phyloP scores from a whole-genome alignment of 1,284 basidiomycete genomes.

The Rhizoctonia solani region DNA sequence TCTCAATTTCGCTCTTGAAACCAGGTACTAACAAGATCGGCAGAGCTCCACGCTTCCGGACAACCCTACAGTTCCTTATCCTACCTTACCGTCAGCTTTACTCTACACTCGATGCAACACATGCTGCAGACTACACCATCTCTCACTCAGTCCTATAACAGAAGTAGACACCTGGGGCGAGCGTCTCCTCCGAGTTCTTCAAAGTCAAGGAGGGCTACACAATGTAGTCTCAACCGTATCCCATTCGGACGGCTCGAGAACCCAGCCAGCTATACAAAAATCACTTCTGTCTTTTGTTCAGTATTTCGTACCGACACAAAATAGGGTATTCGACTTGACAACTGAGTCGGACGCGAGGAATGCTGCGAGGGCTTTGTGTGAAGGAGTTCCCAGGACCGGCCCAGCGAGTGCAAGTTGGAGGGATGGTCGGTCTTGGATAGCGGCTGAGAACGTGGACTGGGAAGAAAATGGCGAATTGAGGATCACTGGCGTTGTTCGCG shows the following conservation, averaged over 20 bases:
- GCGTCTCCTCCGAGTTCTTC: constrained; percentile 83
- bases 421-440: constrained; percentile 77
- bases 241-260: constrained; percentile 48
- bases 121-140: constrained; percentile 92
- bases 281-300: constrained; percentile 90
- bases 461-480: constrained; percentile 58
- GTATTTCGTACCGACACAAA: constrained; percentile 91
- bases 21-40: background rate
- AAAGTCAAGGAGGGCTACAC: constrained; percentile 73
- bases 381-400: constrained; percentile 55
- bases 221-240: constrained; percentile 63
- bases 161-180: constrained; percentile 91
- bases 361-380: constrained; percentile 73
- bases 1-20: constrained; percentile 33
- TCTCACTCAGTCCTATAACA: constrained; percentile 77
- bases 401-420: constrained; percentile 80
- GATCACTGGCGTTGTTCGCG: constrained; percentile 85
- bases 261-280: constrained; percentile 65
- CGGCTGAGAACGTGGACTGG: constrained; percentile 73
- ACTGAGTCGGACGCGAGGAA: constrained; percentile 69
- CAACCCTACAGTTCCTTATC: constrained; percentile 83
- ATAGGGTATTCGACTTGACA: constrained; percentile 62
- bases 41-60: constrained; percentile 86
- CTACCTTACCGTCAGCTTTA: constrained; percentile 74
- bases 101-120: constrained; percentile 81